These are phyloP conservation scores for Mycena kentingensis DNA, from an alignment of 768 basidiomycete genomes.

Conservation along the genomic window DNA sequence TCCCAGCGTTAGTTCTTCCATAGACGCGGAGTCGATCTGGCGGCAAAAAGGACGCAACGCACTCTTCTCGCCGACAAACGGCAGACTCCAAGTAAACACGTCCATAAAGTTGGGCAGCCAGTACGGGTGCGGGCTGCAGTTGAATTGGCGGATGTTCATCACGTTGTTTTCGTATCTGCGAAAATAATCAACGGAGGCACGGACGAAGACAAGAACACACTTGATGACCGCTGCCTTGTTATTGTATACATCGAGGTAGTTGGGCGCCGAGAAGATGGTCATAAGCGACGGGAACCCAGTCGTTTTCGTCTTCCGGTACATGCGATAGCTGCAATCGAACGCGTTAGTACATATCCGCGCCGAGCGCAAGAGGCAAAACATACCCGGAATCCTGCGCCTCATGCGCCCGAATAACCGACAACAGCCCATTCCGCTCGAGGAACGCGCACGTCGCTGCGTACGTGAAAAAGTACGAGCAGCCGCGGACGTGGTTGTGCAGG, in stretches of 20 bases:
- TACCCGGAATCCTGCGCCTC: slow-evolving; percentile 99
- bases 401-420: slow-evolving; percentile 96
- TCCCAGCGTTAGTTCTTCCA: background rate
- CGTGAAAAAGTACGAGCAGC: slow-evolving; percentile 93
- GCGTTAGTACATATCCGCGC: background rate
- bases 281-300: slow-evolving; percentile 99
- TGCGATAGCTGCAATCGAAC: slow-evolving; percentile 83
- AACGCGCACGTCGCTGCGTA: slow-evolving; percentile 97
- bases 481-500: slow-evolving; percentile 93
- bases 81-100: slow-evolving; percentile 97
- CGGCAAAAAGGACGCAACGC: slow-evolving; percentile 27
- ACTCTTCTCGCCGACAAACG: slow-evolving; percentile 99
- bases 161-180: slow-evolving; percentile 86
- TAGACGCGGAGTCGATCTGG: slow-evolving; percentile 3
- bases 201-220: too few species aligned
- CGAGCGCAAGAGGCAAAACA: slow-evolving; percentile 24
- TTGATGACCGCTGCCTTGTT: slow-evolving; percentile 99
- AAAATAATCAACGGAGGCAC: background rate
- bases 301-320: slow-evolving; percentile 98
- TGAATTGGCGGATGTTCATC: slow-evolving; percentile 98
- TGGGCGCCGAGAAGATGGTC: slow-evolving; percentile 98
- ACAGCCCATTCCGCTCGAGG: slow-evolving; percentile 92
- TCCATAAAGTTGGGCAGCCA: slow-evolving; percentile 99
- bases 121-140: slow-evolving; percentile 92
- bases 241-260: slow-evolving; percentile 97